These are phyloP conservation scores for Dipodascus geniculatus DNA, from an alignment of 805 yeast genomes.

Conservation along the genomic window DNA sequence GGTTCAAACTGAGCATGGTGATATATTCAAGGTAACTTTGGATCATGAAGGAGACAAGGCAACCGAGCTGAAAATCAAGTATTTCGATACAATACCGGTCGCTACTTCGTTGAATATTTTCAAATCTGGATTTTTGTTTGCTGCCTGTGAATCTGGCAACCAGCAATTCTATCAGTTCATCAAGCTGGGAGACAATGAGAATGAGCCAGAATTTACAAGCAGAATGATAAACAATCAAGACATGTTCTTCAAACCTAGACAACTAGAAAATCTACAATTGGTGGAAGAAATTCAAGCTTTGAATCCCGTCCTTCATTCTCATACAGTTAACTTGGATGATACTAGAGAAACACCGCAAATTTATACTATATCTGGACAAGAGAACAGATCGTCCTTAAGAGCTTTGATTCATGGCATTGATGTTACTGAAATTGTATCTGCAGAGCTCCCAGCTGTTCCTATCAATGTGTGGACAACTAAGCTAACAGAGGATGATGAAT, in stretches of 20 bases:
- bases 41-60: conserved; percentile 29
- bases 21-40: conserved; percentile 55
- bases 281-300: conserved; percentile 35
- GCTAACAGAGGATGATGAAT: conserved; percentile 30
- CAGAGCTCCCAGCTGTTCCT: conserved; percentile 63
- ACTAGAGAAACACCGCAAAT: conserved; percentile 28
- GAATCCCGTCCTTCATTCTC: conserved; percentile 39
- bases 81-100: conserved; percentile 67
- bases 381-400: conserved; percentile 34
- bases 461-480: conserved; percentile 54
- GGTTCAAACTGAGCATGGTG: conserved; percentile 63
- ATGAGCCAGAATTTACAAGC: conserved; percentile 25
- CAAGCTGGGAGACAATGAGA: conserved; percentile 52
- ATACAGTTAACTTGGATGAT: conserved; percentile 18
- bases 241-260: conserved; percentile 14
- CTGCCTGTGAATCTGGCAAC: conserved; percentile 50
- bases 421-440: conserved; percentile 51
- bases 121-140: conserved; percentile 65
- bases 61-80: conserved; percentile 38
- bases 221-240: conserved; percentile 21
- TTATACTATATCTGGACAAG: conserved; percentile 32
- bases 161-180: conserved; percentile 71
- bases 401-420: conserved; percentile 46
- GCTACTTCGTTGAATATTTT: conserved; percentile 47
- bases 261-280: conserved; percentile 43